Base-by-base conservation (phyloP, 345 rosid species). In the Pelargonium nanum region DNA sequence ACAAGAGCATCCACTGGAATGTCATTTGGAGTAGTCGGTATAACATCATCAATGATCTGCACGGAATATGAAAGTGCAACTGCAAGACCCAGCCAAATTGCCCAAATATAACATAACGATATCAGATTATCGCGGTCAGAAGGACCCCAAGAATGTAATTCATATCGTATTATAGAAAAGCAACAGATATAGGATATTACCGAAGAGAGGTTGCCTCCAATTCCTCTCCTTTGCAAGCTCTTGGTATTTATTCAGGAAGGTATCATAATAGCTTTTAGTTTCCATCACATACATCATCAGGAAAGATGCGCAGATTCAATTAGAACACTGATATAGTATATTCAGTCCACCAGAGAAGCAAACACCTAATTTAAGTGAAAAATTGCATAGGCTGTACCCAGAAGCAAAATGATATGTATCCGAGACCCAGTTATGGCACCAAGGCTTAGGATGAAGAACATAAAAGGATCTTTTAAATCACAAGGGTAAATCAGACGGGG, bases 21-120 rank as follows among this genome's bases (percentile, higher is more conserved):
- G 72, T 93, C 97, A 40, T 71, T 64, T 15, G 77, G 63, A 63
- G 97, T 84, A 30, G 83, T 56, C 21, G 97, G 82, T 69, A 93
- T 74, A 60, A 67, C 62, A 19, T 84, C 87, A 65, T 93, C 91
- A 70, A 87, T 57, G 65, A 89, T 84, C 78, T 93, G 99, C 60
- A 73, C 52, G 17, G 94, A 89, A 68, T 89, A 93, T 61, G 99
- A 87, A 62, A 93, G 83, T 34, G 92, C 96, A 76, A 85, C 98
- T 89, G 84, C 83, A 76, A 64, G 60, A 60, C 16, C 20, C 4
- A 61, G 32, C n/a, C 58, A 19, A 17, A 4, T 61, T 22, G 58
- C 71, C 15, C 22, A n/a, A 63, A 60, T 34, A 8, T 26, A 2
- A n/a, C 21, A 53, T 53, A 28, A 32, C 20, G 22, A 58, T 26